Base-by-base conservation (phyloP, 2,329 filamentous ascomycete genomes). In the Sporothrix dimorphospora region DNA sequence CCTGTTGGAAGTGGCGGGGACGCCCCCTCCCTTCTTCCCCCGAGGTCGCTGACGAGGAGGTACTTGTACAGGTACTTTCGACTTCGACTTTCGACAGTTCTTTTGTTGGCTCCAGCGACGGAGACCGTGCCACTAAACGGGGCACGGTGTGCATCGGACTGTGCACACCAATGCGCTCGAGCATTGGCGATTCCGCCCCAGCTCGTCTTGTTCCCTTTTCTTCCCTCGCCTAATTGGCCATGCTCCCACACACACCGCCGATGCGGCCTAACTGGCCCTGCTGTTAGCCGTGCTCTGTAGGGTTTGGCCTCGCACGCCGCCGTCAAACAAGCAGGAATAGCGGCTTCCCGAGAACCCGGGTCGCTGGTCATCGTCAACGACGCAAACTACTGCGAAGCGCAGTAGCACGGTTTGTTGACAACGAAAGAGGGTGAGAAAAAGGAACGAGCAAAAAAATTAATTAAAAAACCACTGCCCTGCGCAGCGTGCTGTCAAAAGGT, bases 311-410 rank as follows among this genome's bases (percentile, higher is more conserved):
- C 27, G 24, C 27, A 21, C 42, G 42, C 21, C 53, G 51, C 40
- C 53, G 40, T 24, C 55, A 38, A 61, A 27, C 45, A 38, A 21
- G 30, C 12, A 66, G 63, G 21, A 69, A 53, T 47, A 69, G 71
- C 65, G 63, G 53, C 65, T 45, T 72, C 71, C 71, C 71, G 66
- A 69, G 45, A 63, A 49, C 53, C 55, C 47, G 71, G 71, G 30
- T 69, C 71, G 34, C 61, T 72, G n/a, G 14, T 24, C 49, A 47
- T 47, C n/a, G 53, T 12, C 16, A 51, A 51, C 49, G 30, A 30
- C 53, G 68, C 68, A 70, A 70, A 27, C 67, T 57, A 67, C 65
- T 34, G 27, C 42, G 16, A 24, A 24, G 38, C 59, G 38, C 59
- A 65, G 59, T 65, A 65, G 38, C 59, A 65, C 38, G 38, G 38